Evolutionary conservation across 371 early-diverging fungal species (phyloP).

Genomic region (Aphelidium insulamus): DNA sequence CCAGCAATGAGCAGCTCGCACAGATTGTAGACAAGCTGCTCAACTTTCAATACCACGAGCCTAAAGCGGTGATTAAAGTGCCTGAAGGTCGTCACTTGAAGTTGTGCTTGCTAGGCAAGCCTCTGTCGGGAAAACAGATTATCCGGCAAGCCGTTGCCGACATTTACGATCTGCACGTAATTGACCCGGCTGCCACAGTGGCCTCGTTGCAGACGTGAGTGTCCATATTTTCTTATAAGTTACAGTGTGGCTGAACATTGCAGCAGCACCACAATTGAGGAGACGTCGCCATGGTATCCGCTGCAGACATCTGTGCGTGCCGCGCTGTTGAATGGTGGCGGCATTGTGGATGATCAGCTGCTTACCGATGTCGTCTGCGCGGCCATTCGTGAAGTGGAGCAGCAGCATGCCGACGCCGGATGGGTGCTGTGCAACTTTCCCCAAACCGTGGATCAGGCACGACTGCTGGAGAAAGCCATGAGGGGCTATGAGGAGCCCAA

Average conservation of each 20-base stretch:
- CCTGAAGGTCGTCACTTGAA: slow-evolving; percentile 15
- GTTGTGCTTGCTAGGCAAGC: slow-evolving; percentile 19
- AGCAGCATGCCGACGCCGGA: slow-evolving; percentile 7
- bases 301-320: slow-evolving; percentile 3
- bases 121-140: slow-evolving; percentile 17
- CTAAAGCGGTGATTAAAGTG: background rate
- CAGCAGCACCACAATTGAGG: background rate
- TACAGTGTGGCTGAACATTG: background rate
- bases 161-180: slow-evolving; percentile 8
- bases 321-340: slow-evolving; percentile 12
- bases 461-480: slow-evolving; percentile 21
- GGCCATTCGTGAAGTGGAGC: slow-evolving; percentile 6
- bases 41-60: background rate
- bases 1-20: slow-evolving; percentile 14
- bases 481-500: slow-evolving; percentile 32
- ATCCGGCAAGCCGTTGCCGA: slow-evolving; percentile 12
- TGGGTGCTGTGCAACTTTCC: slow-evolving; percentile 26
- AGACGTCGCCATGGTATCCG: too few species aligned
- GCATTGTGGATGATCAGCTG: slow-evolving; percentile 14
- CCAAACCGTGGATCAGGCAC: slow-evolving; percentile 16
- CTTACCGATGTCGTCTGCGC: slow-evolving; percentile 15
- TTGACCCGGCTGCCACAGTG: slow-evolving; percentile 14
- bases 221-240: slow-evolving; percentile 1
- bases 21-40: slow-evolving; percentile 10
- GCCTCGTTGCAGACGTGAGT: slow-evolving; percentile 10